phyloP scores from a whole-genome alignment of 257 asterid genomes.

The Striga asiatica region DNA sequence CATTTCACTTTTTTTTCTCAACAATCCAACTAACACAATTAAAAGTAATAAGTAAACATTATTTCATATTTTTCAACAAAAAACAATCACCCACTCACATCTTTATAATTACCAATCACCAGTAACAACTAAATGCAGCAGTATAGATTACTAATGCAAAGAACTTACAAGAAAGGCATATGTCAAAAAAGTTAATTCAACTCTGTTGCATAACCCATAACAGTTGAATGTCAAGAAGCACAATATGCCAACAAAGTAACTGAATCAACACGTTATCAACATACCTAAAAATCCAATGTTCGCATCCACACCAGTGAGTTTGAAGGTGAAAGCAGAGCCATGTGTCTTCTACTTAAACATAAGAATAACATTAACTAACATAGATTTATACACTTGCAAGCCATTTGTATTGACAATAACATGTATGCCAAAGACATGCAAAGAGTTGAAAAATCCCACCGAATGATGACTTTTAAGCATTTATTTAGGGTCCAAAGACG shows the following conservation, averaged over 20 bases:
- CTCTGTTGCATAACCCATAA: not conserved
- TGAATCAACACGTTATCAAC: too few species aligned
- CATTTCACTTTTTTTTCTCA: too few species aligned
- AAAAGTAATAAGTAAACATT: too few species aligned
- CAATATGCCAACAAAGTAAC: not conserved
- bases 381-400: not conserved
- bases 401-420: not conserved
- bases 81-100: too few species aligned
- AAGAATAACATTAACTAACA: too few species aligned
- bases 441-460: not conserved
- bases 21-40: too few species aligned
- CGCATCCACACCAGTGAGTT: not conserved
- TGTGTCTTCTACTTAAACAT: too few species aligned
- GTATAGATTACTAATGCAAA: too few species aligned
- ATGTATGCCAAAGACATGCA: not conserved
- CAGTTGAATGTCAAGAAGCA: conserved; percentile 1
- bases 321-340: too few species aligned
- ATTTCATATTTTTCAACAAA: too few species aligned
- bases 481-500: not conserved
- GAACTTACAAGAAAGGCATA: conserved; percentile 25
- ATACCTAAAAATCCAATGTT: not conserved
- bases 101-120: too few species aligned
- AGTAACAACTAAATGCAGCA: too few species aligned
- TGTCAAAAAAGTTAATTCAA: not conserved
- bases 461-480: not conserved